Conservation (phyloP, 2,329 filamentous ascomycete species). For the Alternaria burnsii region DNA sequence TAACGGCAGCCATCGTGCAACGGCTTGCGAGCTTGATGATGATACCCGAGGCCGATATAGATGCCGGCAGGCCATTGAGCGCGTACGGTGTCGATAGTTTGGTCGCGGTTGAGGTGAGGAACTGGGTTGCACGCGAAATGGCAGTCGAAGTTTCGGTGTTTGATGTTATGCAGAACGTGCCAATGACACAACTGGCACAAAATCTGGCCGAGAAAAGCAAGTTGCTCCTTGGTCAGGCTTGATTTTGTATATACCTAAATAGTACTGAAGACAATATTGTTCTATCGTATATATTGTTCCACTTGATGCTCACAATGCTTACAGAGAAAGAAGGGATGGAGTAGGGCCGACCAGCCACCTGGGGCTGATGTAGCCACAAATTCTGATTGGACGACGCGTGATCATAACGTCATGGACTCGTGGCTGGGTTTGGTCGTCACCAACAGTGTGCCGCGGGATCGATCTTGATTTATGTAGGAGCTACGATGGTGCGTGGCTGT, state of each 20-base stretch:
- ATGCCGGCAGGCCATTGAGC: constrained; percentile 27
- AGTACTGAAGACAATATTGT: neutral
- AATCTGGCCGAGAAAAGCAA: constrained; percentile 21
- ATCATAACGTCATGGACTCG: constrained; percentile 17
- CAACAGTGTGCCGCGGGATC: neutral
- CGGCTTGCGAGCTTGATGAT: constrained; percentile 19
- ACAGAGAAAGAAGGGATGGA: neutral
- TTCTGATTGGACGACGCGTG: constrained; percentile 8
- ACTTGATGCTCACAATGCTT: neutral
- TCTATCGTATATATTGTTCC: neutral
- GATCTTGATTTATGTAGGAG: constrained; percentile 1
- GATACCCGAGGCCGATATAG: constrained; percentile 24
- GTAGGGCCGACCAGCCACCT: neutral
- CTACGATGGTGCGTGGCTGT: neutral
- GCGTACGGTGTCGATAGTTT: constrained; percentile 32
- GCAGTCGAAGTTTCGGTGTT: constrained; percentile 15
- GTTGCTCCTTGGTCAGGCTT: constrained; percentile 1
- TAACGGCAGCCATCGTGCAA: constrained; percentile 10
- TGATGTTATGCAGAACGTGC: constrained; percentile 17
- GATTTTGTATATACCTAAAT: neutral
- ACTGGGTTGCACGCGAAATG: constrained; percentile 17
- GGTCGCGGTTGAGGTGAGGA: constrained; percentile 30
- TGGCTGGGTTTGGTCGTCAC: neutral
- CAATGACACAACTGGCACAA: constrained; percentile 15
- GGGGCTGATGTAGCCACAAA: constrained; percentile 1